phyloP scores from a whole-genome alignment of 306 rosid genomes.

The Cucurbita argyrosperma region DNA sequence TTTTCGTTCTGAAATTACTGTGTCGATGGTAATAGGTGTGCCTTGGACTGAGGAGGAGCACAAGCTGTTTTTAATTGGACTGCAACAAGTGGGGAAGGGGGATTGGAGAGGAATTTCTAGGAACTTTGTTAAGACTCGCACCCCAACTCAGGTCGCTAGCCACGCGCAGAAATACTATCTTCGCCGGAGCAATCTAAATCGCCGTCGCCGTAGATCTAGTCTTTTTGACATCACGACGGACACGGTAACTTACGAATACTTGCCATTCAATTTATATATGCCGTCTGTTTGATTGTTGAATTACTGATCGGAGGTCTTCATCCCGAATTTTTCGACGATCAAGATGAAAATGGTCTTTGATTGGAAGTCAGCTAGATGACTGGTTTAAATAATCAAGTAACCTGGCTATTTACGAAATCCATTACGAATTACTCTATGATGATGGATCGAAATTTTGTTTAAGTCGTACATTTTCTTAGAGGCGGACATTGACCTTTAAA shows the following conservation, averaged over 20 bases:
- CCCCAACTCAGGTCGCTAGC: conserved; percentile 97
- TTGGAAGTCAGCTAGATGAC: neutral
- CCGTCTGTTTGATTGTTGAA: neutral
- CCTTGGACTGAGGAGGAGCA: conserved; percentile 99
- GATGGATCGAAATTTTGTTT: neutral
- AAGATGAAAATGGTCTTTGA: neutral
- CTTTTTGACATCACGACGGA: conserved; percentile 96
- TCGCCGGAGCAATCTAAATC: conserved; percentile 77
- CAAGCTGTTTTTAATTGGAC: conserved; percentile 77
- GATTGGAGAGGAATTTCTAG: conserved; percentile 98
- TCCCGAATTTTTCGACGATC: neutral
- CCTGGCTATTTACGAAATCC: neutral
- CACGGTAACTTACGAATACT: conserved; percentile 27
- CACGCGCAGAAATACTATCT: conserved; percentile 98
- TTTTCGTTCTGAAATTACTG: neutral
- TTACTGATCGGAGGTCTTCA: neutral
- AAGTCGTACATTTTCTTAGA: neutral
- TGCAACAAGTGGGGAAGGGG: conserved; percentile 93
- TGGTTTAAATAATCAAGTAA: neutral
- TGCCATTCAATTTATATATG: neutral
- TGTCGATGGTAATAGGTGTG: conserved; percentile 37
- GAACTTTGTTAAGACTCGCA: conserved; percentile 91
- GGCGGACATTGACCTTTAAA: neutral
- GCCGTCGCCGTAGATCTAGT: conserved; percentile 99
- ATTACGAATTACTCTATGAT: neutral